Percentiles rank a stretch among this genome's conserved stretches.
These are phyloP conservation scores for Talaromyces atroroseus DNA, from an alignment of 2,329 filamentous ascomycete genomes.

Conservation along the genomic window DNA sequence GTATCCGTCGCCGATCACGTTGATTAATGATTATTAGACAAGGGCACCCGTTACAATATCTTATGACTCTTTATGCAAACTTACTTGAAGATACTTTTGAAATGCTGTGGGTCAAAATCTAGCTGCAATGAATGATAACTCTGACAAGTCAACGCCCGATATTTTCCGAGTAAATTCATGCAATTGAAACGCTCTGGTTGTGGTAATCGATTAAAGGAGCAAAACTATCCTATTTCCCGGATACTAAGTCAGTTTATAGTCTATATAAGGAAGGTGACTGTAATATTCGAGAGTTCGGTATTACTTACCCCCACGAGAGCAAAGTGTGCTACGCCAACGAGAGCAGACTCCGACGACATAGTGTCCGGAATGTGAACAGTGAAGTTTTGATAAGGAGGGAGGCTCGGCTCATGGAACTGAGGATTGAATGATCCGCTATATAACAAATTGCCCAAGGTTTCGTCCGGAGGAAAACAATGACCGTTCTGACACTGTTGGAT, in stretches of 20 bases:
- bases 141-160: too few relatives aligned
- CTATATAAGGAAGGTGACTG: slow-evolving; percentile 4
- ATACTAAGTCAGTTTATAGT: background rate
- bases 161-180: slow-evolving; percentile 10
- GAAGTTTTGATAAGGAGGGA: slow-evolving; percentile 28
- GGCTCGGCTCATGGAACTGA: slow-evolving; percentile 19
- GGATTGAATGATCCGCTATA: slow-evolving; percentile 27
- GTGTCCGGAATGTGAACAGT: slow-evolving; percentile 22
- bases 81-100: too few relatives aligned
- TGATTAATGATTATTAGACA: too few relatives aligned
- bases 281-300: background rate
- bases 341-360: slow-evolving; percentile 14
- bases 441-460: slow-evolving; percentile 21
- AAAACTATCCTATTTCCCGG: slow-evolving; percentile 18
- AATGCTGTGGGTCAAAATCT: too few relatives aligned
- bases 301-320: slow-evolving; percentile 26
- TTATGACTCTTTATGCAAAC: too few relatives aligned
- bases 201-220: slow-evolving; percentile 21
- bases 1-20: too few relatives aligned
- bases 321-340: slow-evolving; percentile 26
- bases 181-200: slow-evolving; percentile 22
- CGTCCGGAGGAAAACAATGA: slow-evolving; percentile 17
- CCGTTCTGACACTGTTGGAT: slow-evolving; percentile 20
- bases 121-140: background rate
- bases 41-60: too few relatives aligned